Evolutionary conservation across 1,284 basidiomycete species (phyloP), one percentile per base, ranked within the genome.

Genomic region (Prillingera fragicola): DNA sequence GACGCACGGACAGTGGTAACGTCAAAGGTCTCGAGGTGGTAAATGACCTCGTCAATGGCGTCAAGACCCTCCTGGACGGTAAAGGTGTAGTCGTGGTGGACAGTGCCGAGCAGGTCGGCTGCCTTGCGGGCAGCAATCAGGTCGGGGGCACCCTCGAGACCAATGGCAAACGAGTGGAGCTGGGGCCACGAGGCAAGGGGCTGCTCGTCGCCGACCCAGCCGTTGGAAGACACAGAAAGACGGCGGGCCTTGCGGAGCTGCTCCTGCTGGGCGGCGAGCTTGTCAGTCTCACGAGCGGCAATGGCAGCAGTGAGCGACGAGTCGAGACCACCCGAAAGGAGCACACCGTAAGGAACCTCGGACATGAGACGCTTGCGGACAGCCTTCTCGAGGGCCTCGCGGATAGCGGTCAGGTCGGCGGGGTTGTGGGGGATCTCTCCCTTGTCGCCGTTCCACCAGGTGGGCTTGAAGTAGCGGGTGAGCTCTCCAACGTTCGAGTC

Each of bases 11-110:
- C 90, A 14, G 95, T 99, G 27, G 95, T 99, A 43, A 99, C 95
- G 68, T 99, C 95, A 73, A 90, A 98, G 2, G 95, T 98, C 76
- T 99, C 95, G 34, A 99, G 81, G 70, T 98, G 95, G 73, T 96
- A 87, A 60, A 99, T 96, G 52, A 98, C 95, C 53, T 99, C 95
- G 4, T 89, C 86, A 48, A 99, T 85, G 5, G 95, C 95, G 63
- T 99, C 95, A 38, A 99, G 76, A 43, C 95, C 95, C 72, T 98
- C 95, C 71, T 98, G 90, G 9, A 98, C 89, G 15, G 94, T 97
- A 73, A 99, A 99, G 15, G 90, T 87, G 73, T 92, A 96, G 74
- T 97, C 95, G 71, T 98, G 94, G 69, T 99, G 95, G 5, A 87
- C 80, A 0, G 95, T 98, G 32, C 92, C 92, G 36, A 99, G 78